Evolutionary conservation across 192 early-diverging fungal species (phyloP), one percentile per base, ranked within the genome.

Genomic region (Entomortierella chlamydospora): DNA sequence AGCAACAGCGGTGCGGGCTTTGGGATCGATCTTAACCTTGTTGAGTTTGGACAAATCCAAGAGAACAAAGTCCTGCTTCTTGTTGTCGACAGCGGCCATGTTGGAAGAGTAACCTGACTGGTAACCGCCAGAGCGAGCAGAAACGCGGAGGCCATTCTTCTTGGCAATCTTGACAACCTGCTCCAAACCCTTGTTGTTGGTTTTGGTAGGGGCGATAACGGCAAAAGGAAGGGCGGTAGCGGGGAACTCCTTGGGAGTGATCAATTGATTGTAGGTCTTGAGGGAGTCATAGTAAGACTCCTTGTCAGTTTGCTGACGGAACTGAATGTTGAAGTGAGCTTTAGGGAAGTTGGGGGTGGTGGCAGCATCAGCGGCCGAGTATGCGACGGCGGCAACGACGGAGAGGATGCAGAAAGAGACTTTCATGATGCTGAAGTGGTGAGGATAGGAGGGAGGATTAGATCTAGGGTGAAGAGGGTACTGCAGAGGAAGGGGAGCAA

Each of bases 211-310:
- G 9, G 61, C 64, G 52, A 79, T 31, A 22, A 79, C 53, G 50
- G 76, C 76, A 0, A 70, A 18, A 10, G 76, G 76, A 6, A 70
- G 56, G 34, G 76, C 76, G 0, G 67, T 41, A 26, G 34, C 39
- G 12, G 76, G 76, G 68, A 79, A 79, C 43, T 79, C 76, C 12
- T 34, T 29, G 23, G 76, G 76, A 17, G 23, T n/a, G 76, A 79
- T 79, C 50, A 79, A 51, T 55, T 79, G 70, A 63, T 79, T 79
- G 68, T 66, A 79, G 68, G 76, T 79, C 57, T 79, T 79, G 67
- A 79, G 76, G 39, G 67, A 55, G 18, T 41, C 51, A 61, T 33
- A 79, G 63, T 79, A 79, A 7, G 76, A 39, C 15, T 56, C 50
- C 51, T 70, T 56, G 43, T 79, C 42, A 13, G 34, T 34, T 50